These are phyloP conservation scores for Pelargonium australe DNA, from an alignment of 441 rosid genomes.

Conservation along the genomic window DNA sequence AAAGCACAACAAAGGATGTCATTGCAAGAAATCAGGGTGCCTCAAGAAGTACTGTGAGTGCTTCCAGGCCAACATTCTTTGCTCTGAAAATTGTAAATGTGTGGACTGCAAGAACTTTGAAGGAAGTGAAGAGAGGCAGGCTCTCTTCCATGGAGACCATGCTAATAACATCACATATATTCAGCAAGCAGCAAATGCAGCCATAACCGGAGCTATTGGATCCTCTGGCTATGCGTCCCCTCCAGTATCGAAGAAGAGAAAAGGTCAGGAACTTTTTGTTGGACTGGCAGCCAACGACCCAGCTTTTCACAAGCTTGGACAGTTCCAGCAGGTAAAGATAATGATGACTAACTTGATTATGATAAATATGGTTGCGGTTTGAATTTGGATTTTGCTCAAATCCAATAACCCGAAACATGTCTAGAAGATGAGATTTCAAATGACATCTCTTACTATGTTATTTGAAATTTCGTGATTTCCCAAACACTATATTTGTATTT, in stretches of 20 bases:
- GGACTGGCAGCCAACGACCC: slow-evolving; percentile 56
- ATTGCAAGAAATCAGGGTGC: slow-evolving; percentile 94
- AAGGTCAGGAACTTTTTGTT: slow-evolving; percentile 69
- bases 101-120: slow-evolving; percentile 90
- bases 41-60: slow-evolving; percentile 96
- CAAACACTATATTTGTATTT: no score
- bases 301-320: slow-evolving; percentile 50
- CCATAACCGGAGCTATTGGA: slow-evolving; percentile 71
- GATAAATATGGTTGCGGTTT: not conserved
- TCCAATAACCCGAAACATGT: no score
- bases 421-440: no score
- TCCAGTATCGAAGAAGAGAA: slow-evolving; percentile 69
- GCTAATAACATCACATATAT: slow-evolving; percentile 55
- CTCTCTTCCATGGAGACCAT: slow-evolving; percentile 57
- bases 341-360: slow-evolving; percentile 3
- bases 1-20: slow-evolving; percentile 93
- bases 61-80: slow-evolving; percentile 79
- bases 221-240: slow-evolving; percentile 72
- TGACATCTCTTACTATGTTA: no score
- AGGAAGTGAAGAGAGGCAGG: slow-evolving; percentile 80
- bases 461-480: no score
- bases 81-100: slow-evolving; percentile 94
- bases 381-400: not conserved
- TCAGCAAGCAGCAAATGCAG: slow-evolving; percentile 92
- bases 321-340: slow-evolving; percentile 61